Evolutionary conservation across 768 basidiomycete genomes (phyloP).

Genomic region (Rubroboletus pulcherrimus): DNA sequence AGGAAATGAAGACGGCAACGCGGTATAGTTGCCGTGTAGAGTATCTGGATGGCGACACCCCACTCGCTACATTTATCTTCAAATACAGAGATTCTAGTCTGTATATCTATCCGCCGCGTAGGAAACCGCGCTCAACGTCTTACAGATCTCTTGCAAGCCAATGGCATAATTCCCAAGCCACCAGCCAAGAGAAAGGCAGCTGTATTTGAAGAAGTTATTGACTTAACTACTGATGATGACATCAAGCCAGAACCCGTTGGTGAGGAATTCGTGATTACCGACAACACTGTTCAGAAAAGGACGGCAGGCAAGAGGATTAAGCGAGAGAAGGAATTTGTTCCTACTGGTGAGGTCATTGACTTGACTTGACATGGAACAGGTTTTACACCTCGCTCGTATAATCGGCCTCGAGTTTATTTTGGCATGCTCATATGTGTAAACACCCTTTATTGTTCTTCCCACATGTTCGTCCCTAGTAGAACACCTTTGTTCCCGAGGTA

Average conservation of each 20-base stretch:
- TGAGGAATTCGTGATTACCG: slow-evolving; percentile 9
- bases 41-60: slow-evolving; percentile 13
- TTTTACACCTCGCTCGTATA: background rate
- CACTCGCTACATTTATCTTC: slow-evolving; percentile 28
- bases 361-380: slow-evolving; percentile 21
- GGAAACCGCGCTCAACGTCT: background rate
- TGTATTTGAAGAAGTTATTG: slow-evolving; percentile 15
- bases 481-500: background rate
- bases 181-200: background rate
- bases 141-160: slow-evolving; percentile 27
- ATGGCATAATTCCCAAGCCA: slow-evolving; percentile 24
- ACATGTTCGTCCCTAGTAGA: background rate
- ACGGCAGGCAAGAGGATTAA: slow-evolving; percentile 24
- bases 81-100: slow-evolving; percentile 29
- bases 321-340: slow-evolving; percentile 16
- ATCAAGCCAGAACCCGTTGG: slow-evolving; percentile 9
- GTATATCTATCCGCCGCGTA: slow-evolving; percentile 1
- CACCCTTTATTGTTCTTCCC: background rate
- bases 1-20: slow-evolving; percentile 3
- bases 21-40: background rate
- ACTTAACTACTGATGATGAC: slow-evolving; percentile 14
- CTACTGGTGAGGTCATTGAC: slow-evolving; percentile 28
- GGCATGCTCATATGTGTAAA: background rate
- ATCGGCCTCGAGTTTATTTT: background rate
- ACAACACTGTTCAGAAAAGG: background rate